Evolutionary conservation across 495 filamentous ascomycete species (phyloP).

Genomic region (Thozetella sp.): DNA sequence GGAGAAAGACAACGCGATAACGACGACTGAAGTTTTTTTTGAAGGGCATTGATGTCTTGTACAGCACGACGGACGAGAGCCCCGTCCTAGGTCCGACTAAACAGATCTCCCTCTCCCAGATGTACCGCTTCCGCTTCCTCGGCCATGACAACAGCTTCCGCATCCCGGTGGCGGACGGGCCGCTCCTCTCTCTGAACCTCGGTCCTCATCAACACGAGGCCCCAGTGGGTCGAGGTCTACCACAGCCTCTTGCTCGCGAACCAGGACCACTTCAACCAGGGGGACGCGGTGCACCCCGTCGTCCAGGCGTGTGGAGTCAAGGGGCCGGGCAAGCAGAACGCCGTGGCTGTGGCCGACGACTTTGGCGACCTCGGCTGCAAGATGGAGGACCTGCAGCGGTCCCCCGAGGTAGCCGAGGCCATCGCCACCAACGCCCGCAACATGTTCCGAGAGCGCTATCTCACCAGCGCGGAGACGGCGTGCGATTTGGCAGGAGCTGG

Average conservation of each 20-base stretch:
- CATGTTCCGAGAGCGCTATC: constrained; percentile 1
- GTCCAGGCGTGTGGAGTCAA: background rate
- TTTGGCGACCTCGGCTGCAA: background rate
- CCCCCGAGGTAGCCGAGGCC: background rate
- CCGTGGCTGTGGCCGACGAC: background rate
- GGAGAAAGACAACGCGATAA: background rate
- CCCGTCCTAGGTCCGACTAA: background rate
- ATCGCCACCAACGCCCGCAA: background rate
- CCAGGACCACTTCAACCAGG: background rate
- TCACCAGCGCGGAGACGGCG: background rate
- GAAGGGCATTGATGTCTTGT: background rate
- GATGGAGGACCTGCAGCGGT: background rate
- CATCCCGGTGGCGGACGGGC: background rate
- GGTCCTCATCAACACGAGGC: background rate
- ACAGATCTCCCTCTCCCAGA: background rate
- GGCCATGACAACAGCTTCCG: background rate
- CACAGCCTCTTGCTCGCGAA: background rate
- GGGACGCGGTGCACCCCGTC: background rate
- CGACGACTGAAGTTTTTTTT: background rate
- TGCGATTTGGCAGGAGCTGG: background rate
- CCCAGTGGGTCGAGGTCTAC: background rate
- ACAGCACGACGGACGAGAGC: background rate
- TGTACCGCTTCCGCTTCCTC: background rate
- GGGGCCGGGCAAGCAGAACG: constrained; percentile 11
- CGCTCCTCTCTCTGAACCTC: background rate